Evolutionary conservation across 306 rosid genomes (phyloP).

Genomic region (Elaeagnus macrophylla): DNA sequence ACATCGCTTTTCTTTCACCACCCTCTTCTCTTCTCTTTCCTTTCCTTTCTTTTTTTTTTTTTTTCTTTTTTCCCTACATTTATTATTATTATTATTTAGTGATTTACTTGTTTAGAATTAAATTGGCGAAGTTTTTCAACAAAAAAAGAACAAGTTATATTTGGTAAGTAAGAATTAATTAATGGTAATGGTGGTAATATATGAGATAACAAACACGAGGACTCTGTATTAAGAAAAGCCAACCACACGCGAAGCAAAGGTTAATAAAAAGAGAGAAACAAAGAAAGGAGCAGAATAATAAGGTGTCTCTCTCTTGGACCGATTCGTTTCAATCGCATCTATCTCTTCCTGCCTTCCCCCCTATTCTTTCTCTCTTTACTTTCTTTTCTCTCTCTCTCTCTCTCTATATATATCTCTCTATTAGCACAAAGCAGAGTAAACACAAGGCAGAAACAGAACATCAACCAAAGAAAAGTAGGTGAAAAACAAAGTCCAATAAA

Average conservation of each 20-base stretch:
- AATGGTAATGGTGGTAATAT: slow-evolving; percentile 11
- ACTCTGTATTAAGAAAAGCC: slow-evolving; percentile 36
- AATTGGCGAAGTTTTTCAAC: too few relatives aligned
- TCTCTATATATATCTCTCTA: slow-evolving; percentile 13
- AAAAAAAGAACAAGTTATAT: not conserved
- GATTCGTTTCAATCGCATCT: slow-evolving; percentile 71
- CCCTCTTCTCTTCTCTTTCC: slow-evolving; percentile 13
- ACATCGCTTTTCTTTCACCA: slow-evolving; percentile 23
- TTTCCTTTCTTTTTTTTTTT: slow-evolving; percentile 12
- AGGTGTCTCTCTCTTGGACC: slow-evolving; percentile 71
- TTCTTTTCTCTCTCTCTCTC: slow-evolving; percentile 8
- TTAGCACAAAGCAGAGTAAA: slow-evolving; percentile 11
- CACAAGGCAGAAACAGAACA: not conserved
- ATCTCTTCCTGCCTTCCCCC: slow-evolving; percentile 27
- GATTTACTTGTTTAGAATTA: not conserved
- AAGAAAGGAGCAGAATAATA: slow-evolving; percentile 33
- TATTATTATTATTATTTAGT: not conserved
- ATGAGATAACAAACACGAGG: slow-evolving; percentile 32
- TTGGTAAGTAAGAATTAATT: slow-evolving; percentile 5
- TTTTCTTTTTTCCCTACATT: slow-evolving; percentile 1
- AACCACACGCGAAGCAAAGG: slow-evolving; percentile 45
- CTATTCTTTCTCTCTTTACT: slow-evolving; percentile 13
- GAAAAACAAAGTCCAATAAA: slow-evolving; percentile 25
- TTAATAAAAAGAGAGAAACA: slow-evolving; percentile 9
- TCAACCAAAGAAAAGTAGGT: slow-evolving; percentile 23